Evolutionary conservation across 352 stramenopile species (phyloP), one percentile per base, ranked within the genome.

Genomic region (Phytophthora tubulina): DNA sequence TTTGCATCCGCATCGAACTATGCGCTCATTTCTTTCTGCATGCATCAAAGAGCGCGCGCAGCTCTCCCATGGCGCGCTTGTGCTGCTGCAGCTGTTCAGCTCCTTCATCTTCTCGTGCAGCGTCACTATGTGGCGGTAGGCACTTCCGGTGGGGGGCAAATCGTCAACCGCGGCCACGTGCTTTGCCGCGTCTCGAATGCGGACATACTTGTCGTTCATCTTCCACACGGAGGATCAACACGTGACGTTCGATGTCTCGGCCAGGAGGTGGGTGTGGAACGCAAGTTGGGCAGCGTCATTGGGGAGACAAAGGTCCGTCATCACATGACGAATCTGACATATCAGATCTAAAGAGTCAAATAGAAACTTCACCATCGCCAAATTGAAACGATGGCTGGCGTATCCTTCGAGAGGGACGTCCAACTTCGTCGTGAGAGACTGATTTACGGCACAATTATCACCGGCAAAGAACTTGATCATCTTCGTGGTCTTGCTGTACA

Each of bases 41-140:
- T 70, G 45, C 45, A 32, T 35, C 17, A 17, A 51, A n/a, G 42
- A 50, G 27, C 66, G 31, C 15, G 2, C 44, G 44, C 7, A 51
- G n/a, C 2, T 78, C 65, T 2, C 35, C 56, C 1, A 76, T 61
- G 17, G 68, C 64, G 17, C 61, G 58, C 15, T 64, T 36, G 27
- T 41, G 13, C 3, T 48, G 21, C 49, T 79, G 51, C 11, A 79
- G 59, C 68, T 74, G 1, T 74, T 13, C 1, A 80, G 46, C 17
- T 80, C 63, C 15, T 70, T 14, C 30, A 80, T 39, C 52, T 70
- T 70, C 3, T 27, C 31, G 42, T 67, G 35, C 9, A 76, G 64
- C 2, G 27, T 30, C 7, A 58, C 0, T 32, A 51, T 51, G 2
- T 13, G 45, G 9, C n/a, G 45, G 8, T 51, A 13, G 21, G 17